Conservation (phyloP, 2,329 filamentous ascomycete species). For the Gnomoniopsis smithogilvyi region DNA sequence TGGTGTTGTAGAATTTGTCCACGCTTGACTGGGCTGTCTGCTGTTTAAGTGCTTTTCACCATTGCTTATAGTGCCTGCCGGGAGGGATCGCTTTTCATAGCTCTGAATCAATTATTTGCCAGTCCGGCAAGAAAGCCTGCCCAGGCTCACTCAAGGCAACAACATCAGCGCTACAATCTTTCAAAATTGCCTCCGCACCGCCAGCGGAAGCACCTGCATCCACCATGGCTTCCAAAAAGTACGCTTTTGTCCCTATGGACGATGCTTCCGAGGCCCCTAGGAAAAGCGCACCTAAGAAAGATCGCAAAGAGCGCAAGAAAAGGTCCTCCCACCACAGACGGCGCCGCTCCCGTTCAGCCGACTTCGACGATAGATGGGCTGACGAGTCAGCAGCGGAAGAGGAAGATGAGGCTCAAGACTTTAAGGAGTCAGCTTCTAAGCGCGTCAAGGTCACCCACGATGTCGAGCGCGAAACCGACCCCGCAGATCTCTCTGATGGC, state of each 20-base stretch:
- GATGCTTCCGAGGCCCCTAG: constrained; percentile 47
- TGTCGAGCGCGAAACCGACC: constrained; percentile 36
- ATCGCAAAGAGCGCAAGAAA: constrained; percentile 47
- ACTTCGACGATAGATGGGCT: constrained; percentile 78
- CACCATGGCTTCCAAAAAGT: constrained; percentile 48
- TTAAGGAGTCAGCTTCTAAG: constrained; percentile 68
- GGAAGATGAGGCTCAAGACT: constrained; percentile 53
- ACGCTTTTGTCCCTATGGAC: constrained; percentile 66
- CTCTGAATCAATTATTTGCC: background rate
- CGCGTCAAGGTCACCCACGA: constrained; percentile 63
- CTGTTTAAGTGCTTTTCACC: background rate
- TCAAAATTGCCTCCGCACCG: background rate
- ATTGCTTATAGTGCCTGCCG: background rate
- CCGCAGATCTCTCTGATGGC: constrained; percentile 57
- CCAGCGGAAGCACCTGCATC: background rate
- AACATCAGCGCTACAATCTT: background rate
- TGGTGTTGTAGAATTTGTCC: background rate
- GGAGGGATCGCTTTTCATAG: background rate
- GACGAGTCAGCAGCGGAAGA: constrained; percentile 63
- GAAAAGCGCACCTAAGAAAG: constrained; percentile 43
- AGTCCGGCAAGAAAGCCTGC: background rate
- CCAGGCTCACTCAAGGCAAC: background rate
- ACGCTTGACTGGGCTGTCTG: background rate
- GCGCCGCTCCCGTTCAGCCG: constrained; percentile 32
- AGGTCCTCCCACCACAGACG: constrained; percentile 20